Base-by-base conservation (phyloP, 176 grass and related monocot species). In the Sorghum bicolor region DNA sequence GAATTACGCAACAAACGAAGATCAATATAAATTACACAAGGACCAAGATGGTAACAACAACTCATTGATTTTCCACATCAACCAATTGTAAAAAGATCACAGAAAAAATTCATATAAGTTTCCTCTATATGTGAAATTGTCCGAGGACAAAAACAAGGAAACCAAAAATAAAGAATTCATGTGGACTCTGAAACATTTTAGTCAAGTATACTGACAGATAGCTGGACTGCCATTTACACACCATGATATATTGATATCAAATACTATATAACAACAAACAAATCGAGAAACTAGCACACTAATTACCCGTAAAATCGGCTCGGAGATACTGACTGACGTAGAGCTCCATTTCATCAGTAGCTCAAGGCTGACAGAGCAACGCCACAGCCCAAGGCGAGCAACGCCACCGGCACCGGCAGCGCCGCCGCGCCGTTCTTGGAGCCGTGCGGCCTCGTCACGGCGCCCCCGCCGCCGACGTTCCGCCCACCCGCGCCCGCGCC, bases 361-460 rank as follows among this genome's bases (percentile, higher is more conserved):
- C 72, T 66, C 53, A 66, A 29, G 8, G 37, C 44, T 3, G 88
- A 72, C 20, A 90, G 34, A 57, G 32, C 33, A 72, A 73, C 31
- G 8, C 41, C 67, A 24, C 33, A 64, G 7, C 78, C 48, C 55
- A 78, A 55, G 34, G 67, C 44, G 33, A 86, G 57, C 10, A 72
- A 57, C 22, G 78, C 31, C 57, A 25, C 66, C 33, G 73, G 20
- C 25, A 38, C 33, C 9, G 40, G 55, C 41, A 82, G 41, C 4
- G 43, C 64, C 22, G 57, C 72, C 17, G 43, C 55, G 29, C 34
- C 67, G 55, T 82, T 86, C 72, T 72, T 85, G 40, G 1, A 44
- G 72, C 20, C 29, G 81, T 78, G 88, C 5, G 78, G 78, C 55
- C 78, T 64, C 3, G 40, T 72, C 43, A 29, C 29, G 15, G 73